Evolutionary conservation across 345 rosid genomes (phyloP), one percentile per base, ranked within the genome.

Genomic region (Acer campestre): DNA sequence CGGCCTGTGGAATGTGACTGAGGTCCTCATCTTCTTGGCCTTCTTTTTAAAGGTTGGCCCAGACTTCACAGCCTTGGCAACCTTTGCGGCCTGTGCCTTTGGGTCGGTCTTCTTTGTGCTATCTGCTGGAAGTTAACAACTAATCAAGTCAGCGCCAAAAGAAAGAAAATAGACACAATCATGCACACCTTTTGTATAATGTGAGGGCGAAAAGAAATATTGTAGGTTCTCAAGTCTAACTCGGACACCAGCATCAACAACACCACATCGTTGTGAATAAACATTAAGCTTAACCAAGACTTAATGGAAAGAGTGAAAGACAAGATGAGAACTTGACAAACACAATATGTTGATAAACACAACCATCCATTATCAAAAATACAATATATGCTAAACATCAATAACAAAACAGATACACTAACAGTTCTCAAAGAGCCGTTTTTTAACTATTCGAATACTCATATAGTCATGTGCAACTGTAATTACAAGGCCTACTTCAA

Each of bases 1-100:
- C 0, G 92, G 94, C 40, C 92, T 80, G 68, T 90, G 92, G 70
- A 89, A 90, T 10, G 94, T 87, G 42, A 90, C 94, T 4, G 88
- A 78, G 7, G 89, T 90, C 77, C 92, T 70, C 82, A 89, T 87
- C 87, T 87, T 90, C 88, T 86, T 87, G 1, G 80, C 85, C 75
- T 74, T 82, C 89, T 83, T 89, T 88, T 90, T 90, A 73, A 89
- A 86, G 0, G 89, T 64, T 3, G 86, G 82, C 4, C 92, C 92
- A 0, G 91, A 89, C 77, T 87, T 90, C 68, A 89, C 92, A 10
- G 91, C 91, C 77, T 86, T 90, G 3, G 94, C 91, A 53, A 86
- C 90, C 80, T 87, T 90, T 25, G 87, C 38, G 17, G 94, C 94
- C 80, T 90, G 89, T 6, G 90, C 90, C 88, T 89, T 89, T 9